Conservation (phyloP, 306 rosid species). For the Fragaria iinumae region DNA sequence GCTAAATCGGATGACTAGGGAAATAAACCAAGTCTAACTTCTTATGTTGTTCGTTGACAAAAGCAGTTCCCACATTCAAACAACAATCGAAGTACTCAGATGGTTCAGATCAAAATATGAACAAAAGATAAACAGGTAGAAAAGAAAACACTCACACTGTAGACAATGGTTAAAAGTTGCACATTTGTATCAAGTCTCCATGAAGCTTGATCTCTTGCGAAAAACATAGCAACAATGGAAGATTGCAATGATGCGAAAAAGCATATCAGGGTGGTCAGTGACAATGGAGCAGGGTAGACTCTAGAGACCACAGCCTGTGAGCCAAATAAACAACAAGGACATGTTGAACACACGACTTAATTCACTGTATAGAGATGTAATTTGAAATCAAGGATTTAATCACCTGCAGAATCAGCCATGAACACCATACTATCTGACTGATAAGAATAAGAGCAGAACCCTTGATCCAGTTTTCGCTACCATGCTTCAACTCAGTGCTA, state of each 20-base stretch:
- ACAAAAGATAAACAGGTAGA: too few species aligned
- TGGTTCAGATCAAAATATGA: not conserved
- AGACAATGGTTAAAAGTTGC: constrained; percentile 36
- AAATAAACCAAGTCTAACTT: too few species aligned
- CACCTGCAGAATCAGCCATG: constrained; percentile 47
- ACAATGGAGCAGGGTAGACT: constrained; percentile 31
- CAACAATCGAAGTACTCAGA: not conserved
- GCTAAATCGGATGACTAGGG: not conserved
- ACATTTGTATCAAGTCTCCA: constrained; percentile 39
- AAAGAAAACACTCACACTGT: constrained; percentile 26
- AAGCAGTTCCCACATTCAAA: not conserved
- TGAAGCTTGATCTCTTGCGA: constrained; percentile 22
- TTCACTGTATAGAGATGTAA: not conserved
- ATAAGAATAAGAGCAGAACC: constrained; percentile 38
- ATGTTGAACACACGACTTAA: not conserved
- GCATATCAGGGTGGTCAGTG: constrained; percentile 30
- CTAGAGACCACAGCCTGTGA: constrained; percentile 30
- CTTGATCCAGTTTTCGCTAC: constrained; percentile 35
- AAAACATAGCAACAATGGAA: constrained; percentile 28
- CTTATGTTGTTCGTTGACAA: not conserved
- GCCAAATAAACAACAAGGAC: not conserved
- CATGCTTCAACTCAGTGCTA: constrained; percentile 1
- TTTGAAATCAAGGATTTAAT: not conserved
- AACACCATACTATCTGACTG: constrained; percentile 31
- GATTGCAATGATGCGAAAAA: constrained; percentile 39